Evolutionary conservation across 2,329 filamentous ascomycete genomes (phyloP), one percentile per base, ranked within the genome.

Genomic region (Nannizzia gypsea): DNA sequence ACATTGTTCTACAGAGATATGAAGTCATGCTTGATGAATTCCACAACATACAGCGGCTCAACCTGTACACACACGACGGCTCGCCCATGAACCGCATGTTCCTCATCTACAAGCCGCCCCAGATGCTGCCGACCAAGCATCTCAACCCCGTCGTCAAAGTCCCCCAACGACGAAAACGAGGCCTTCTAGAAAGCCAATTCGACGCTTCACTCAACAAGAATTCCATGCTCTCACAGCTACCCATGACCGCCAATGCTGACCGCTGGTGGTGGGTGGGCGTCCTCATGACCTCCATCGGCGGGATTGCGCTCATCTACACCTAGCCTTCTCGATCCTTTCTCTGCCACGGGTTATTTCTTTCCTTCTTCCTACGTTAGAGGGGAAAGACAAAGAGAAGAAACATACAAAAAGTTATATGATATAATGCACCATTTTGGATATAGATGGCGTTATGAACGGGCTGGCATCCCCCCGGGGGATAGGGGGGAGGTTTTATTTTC

Each of bases 61-160:
- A 87, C 64, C 78, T 89, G 52, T 85, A 77, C 70, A 71, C 79
- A 66, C 83, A 80, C 66, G 83, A 88, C 68, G 86, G 85, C 61
- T 73, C 82, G 0, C 84, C 83, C 9, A 74, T 87, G 73, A 81
- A 85, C 64, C 85, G 86, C 9, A 78, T 89, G 77, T 89, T 86
- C 71, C 77, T 87, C 52, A 80, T 79, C 63, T 83, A 80, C 68
- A 77, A 72, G 11, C 81, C 84, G 3, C 85, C 86, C 0, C 74
- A 84, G 67, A 89, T 89, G 84, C 80, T 88, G 4, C 85, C 86
- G 1, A 88, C 85, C 2, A 76, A 77, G 9, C 87, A 83, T 0
- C 75, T 89, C 62, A 84, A 87, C 67, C 82, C 84, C 0, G 75
- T 72, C 1, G 65, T 70, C 9, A 71, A 68, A 5, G 66, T 74